Conservation (phyloP, 129 eudicot species). For the Tanacetum coccineum region DNA sequence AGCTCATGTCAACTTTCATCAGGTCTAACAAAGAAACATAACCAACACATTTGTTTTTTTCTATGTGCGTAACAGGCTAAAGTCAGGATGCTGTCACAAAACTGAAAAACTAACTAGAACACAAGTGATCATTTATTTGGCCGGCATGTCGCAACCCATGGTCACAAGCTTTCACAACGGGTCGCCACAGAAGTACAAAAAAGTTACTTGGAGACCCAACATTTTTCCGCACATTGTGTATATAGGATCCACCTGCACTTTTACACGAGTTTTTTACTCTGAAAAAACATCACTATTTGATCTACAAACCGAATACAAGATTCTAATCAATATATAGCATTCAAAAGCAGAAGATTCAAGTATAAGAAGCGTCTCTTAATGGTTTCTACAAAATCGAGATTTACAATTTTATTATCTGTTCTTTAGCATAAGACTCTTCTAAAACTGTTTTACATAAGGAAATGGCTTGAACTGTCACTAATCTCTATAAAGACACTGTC, state of each 20-base stretch:
- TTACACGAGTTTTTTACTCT: too few species aligned
- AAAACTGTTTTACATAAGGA: background rate
- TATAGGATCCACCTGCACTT: too few species aligned
- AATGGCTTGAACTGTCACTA: conserved; percentile 9
- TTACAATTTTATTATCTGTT: conserved; percentile 25
- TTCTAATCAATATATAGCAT: conserved; percentile 1
- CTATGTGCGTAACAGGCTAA: too few species aligned
- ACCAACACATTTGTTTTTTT: too few species aligned
- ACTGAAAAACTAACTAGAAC: too few species aligned
- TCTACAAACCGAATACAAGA: background rate
- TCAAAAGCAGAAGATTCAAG: background rate
- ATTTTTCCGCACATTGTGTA: conserved; percentile 20
- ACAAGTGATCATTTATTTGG: too few species aligned
- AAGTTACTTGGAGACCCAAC: conserved; percentile 98
- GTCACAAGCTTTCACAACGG: too few species aligned
- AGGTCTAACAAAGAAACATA: too few species aligned
- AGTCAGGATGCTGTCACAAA: too few species aligned
- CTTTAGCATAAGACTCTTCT: background rate
- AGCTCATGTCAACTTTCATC: too few species aligned
- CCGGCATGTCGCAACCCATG: too few species aligned
- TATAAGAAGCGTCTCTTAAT: background rate
- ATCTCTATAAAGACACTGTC: conserved; percentile 12
- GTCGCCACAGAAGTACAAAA: conserved; percentile 29
- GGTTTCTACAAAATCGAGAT: conserved; percentile 11
- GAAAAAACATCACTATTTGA: too few species aligned